Evolutionary conservation across 306 rosid species (phyloP), one percentile per base, ranked within the genome.

Genomic region (Trichosanthes truncata): DNA sequence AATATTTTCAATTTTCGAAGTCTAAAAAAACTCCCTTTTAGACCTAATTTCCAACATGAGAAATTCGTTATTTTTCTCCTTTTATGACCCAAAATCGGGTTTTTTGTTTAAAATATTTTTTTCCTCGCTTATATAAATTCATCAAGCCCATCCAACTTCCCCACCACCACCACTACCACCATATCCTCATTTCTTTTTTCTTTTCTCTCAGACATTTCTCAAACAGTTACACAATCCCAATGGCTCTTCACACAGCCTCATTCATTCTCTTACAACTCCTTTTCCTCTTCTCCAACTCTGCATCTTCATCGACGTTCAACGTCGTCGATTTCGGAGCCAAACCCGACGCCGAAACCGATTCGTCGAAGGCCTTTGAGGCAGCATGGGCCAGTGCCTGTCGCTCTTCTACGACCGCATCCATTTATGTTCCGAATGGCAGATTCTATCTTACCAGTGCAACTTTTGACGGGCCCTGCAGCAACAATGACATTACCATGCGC

Each of bases 391-490:
- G 78, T 23, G 93, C 92, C 0, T 92, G 97, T 52, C 20, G 38
- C 3, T 52, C 57, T 6, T 40, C 18, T 0, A 76, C 87, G 10
- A 51, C 94, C 1, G 74, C 9, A 7, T 81, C 85, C 5, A 61
- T 90, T 49, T 86, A 81, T 60, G 82, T 87, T 4, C 97, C 95
- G 8, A 83, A 85, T 20, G 97, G 95, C 14, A 89, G 90, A 76
- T 92, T 86, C 86, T 77, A 86, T 72, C 33, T 92, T 0, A 65
- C 38, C 8, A 62, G 55, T 21, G 60, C 46, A 0, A 85, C 33
- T 20, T 92, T 92, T 31, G 29, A 76, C 17, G 97, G 95, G 0
- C 92, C 90, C 17, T 90, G 97, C 80, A 88, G 69, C 65, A 89
- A 74, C 9, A 84, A 87, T 0, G 74, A 21, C 13, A 53, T 76